phyloP scores from a whole-genome alignment of 2,329 filamentous ascomycete species.

The Raffaelea arxii region DNA sequence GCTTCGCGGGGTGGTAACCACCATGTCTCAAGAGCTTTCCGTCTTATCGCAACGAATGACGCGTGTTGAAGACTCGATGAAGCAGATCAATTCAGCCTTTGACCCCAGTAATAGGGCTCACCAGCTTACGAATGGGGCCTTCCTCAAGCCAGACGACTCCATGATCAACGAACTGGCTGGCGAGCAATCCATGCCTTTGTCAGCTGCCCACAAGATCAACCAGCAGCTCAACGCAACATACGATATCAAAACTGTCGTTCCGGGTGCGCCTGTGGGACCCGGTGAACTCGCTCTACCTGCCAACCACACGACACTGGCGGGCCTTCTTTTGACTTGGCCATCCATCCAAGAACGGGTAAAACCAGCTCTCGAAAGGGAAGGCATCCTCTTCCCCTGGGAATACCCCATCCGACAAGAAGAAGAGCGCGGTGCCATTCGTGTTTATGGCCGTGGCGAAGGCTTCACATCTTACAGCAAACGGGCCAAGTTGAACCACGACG shows the following conservation, averaged over 20 bases:
- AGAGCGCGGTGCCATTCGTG: constrained; percentile 59
- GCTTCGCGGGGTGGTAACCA: too few species aligned
- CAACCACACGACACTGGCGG: constrained; percentile 85
- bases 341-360: constrained; percentile 56
- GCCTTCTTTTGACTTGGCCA: constrained; percentile 66
- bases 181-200: constrained; percentile 11
- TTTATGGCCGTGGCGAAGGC: constrained; percentile 74
- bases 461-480: too few species aligned
- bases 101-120: too few species aligned
- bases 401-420: constrained; percentile 73
- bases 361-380: constrained; percentile 34
- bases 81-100: too few species aligned
- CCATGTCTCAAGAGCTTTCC: too few species aligned
- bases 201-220: constrained; percentile 23
- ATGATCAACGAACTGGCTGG: constrained; percentile 10
- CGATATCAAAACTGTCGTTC: constrained; percentile 34
- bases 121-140: too few species aligned
- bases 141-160: too few species aligned
- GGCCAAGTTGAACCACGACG: constrained; percentile 31
- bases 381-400: constrained; percentile 49
- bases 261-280: constrained; percentile 38
- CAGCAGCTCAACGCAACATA: constrained; percentile 32
- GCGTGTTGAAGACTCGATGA: too few species aligned
- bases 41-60: too few species aligned
- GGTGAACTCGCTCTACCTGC: constrained; percentile 64